Evolutionary conservation across 2,329 filamentous ascomycete species (phyloP).

Genomic region (Pseudofabraea citricarpa): DNA sequence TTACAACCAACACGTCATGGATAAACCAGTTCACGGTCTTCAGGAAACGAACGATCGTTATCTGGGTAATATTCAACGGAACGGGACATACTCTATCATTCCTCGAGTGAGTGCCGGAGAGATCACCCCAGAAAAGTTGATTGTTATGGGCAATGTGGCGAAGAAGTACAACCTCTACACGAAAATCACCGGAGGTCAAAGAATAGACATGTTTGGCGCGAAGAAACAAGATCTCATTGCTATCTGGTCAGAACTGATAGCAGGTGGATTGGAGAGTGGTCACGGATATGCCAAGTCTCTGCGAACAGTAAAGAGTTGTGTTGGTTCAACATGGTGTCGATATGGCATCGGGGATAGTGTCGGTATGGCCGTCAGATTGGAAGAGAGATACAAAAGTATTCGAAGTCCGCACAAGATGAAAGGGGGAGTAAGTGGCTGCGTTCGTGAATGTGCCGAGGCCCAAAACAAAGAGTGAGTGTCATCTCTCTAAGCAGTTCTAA

Average conservation of each 20-base stretch:
- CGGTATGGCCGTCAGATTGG: conserved; percentile 80
- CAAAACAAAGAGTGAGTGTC: conserved; percentile 77
- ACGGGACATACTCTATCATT: conserved; percentile 86
- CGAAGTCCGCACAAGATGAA: conserved; percentile 89
- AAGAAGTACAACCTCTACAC: conserved; percentile 82
- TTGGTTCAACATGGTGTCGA: conserved; percentile 86
- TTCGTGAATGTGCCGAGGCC: conserved; percentile 89
- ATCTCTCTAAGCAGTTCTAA: neutral
- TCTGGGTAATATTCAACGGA: conserved; percentile 83
- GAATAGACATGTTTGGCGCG: conserved; percentile 90
- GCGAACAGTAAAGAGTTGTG: conserved; percentile 86
- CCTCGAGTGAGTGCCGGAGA: conserved; percentile 80
- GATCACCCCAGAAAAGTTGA: conserved; percentile 81
- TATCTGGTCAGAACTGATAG: conserved; percentile 78
- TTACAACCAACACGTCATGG: conserved; percentile 81
- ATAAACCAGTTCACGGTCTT: conserved; percentile 63
- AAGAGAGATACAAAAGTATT: conserved; percentile 89
- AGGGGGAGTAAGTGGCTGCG: conserved; percentile 82
- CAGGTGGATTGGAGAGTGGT: conserved; percentile 84
- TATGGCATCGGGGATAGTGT: conserved; percentile 88
- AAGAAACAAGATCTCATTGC: conserved; percentile 78
- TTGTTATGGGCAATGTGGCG: conserved; percentile 77
- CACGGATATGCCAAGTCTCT: conserved; percentile 89
- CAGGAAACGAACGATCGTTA: conserved; percentile 91
- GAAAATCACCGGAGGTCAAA: conserved; percentile 88